Percentiles rank a stretch among this genome's conserved stretches.
These are phyloP conservation scores for Nakaseomyces glabratus DNA, from an alignment of 1,139 yeast species.

Conservation along the genomic window DNA sequence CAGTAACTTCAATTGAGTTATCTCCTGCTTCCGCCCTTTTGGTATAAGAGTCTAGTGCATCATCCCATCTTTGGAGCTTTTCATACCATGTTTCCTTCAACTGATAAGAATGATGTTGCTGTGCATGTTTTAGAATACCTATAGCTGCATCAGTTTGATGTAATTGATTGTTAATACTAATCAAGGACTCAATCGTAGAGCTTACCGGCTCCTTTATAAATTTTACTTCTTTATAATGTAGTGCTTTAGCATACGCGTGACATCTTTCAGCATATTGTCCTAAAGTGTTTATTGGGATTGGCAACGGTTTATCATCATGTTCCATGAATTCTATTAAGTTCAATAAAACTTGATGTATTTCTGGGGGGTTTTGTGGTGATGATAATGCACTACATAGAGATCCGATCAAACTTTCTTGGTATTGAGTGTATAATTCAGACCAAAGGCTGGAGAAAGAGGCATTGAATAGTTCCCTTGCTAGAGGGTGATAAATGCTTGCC, in stretches of 20 bases:
- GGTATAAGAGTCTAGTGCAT: conserved; percentile 83
- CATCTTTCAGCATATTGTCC: conserved; percentile 93
- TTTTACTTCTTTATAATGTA: conserved; percentile 91
- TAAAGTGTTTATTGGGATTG: conserved; percentile 78
- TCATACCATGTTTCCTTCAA: conserved; percentile 97
- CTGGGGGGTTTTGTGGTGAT: conserved; percentile 91
- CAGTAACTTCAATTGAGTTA: conserved; percentile 59
- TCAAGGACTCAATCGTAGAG: conserved; percentile 84
- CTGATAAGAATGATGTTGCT: conserved; percentile 83
- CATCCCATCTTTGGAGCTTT: conserved; percentile 95
- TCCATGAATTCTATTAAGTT: conserved; percentile 96
- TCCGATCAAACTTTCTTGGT: conserved; percentile 83
- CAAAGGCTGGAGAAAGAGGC: conserved; percentile 95
- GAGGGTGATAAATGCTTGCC: conserved; percentile 79
- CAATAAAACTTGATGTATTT: conserved; percentile 79
- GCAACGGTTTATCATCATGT: conserved; percentile 90
- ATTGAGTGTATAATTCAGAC: conserved; percentile 84
- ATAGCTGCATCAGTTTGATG: conserved; percentile 98
- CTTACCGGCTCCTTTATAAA: conserved; percentile 90
- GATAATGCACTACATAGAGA: conserved; percentile 80
- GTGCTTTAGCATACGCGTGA: conserved; percentile 95
- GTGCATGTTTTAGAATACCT: conserved; percentile 93
- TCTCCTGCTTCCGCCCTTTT: conserved; percentile 50
- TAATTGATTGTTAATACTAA: conserved; percentile 84
- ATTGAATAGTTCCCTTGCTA: conserved; percentile 87